A percentile compares a stretch with the other conserved stretches of the same genome.
Evolutionary conservation across 108 stramenopile genomes (phyloP).

Genomic region (Nitzschia sp.): DNA sequence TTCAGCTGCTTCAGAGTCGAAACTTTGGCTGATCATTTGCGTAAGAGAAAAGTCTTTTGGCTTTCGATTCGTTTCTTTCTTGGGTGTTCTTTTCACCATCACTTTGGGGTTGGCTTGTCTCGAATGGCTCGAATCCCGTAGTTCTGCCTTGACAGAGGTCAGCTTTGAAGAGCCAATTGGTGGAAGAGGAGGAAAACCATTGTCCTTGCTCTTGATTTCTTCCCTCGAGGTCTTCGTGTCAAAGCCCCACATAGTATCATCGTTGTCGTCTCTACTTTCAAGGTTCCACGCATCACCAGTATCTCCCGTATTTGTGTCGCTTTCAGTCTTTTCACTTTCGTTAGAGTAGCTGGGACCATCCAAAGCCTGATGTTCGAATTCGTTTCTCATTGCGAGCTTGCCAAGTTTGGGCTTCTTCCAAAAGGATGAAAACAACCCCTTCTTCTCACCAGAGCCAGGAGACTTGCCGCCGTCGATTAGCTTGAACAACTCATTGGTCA

Average conservation of each 20-base stretch:
- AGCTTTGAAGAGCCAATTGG: background rate
- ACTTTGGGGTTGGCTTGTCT: slow-evolving; percentile 9
- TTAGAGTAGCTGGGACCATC: slow-evolving; percentile 8
- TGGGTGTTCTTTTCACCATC: background rate
- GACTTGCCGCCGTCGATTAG: slow-evolving; percentile 9
- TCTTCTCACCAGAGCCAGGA: slow-evolving; percentile 1
- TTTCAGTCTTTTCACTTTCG: slow-evolving; percentile 6
- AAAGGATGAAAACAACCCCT: slow-evolving; percentile 15
- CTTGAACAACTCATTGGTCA: slow-evolving; percentile 7
- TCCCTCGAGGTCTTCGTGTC: background rate
- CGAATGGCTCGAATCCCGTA: background rate
- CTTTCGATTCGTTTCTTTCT: background rate
- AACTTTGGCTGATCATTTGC: slow-evolving; percentile 19
- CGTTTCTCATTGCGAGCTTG: background rate
- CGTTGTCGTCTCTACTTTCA: slow-evolving; percentile 1
- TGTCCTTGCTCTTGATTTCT: background rate
- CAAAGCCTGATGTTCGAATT: slow-evolving; percentile 12
- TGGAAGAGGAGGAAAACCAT: slow-evolving; percentile 19
- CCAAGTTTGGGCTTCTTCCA: slow-evolving; percentile 19
- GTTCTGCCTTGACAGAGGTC: background rate
- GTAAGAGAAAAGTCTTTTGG: slow-evolving; percentile 18
- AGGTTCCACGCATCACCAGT: slow-evolving; percentile 3
- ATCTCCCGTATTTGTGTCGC: background rate
- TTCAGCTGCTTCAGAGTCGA: slow-evolving; percentile 9
- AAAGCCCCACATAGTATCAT: slow-evolving; percentile 6